A percentile compares a stretch with the other conserved stretches of the same genome.
phyloP scores from a whole-genome alignment of 2,329 filamentous ascomycete genomes.

The Fusarium cicatricum region DNA sequence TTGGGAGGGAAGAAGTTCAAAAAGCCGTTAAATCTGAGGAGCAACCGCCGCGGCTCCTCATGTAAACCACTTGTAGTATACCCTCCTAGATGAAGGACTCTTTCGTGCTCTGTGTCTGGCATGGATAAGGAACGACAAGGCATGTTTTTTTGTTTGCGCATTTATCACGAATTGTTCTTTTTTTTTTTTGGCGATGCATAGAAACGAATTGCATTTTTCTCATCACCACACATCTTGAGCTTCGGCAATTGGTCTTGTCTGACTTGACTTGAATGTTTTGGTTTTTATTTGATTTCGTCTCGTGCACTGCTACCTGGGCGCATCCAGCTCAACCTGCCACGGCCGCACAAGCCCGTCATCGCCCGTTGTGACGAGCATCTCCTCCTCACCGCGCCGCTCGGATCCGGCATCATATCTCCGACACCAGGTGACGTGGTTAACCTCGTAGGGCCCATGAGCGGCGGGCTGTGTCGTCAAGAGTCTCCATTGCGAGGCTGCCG shows the following conservation, averaged over 20 bases:
- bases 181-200: slow-evolving; percentile 14
- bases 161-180: slow-evolving; percentile 9
- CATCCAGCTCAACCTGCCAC: slow-evolving; percentile 68
- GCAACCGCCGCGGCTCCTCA: slow-evolving; percentile 33
- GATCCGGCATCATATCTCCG: slow-evolving; percentile 73
- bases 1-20: slow-evolving; percentile 36
- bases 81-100: slow-evolving; percentile 42
- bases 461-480: slow-evolving; percentile 73
- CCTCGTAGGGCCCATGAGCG: slow-evolving; percentile 90
- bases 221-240: neutral
- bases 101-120: slow-evolving; percentile 33
- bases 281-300: slow-evolving; percentile 4
- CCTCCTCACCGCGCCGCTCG: slow-evolving; percentile 68
- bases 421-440: slow-evolving; percentile 94
- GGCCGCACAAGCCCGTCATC: slow-evolving; percentile 90
- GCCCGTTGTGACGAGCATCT: slow-evolving; percentile 89
- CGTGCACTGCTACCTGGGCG: slow-evolving; percentile 18
- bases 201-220: neutral
- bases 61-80: slow-evolving; percentile 48
- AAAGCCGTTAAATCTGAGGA: slow-evolving; percentile 36
- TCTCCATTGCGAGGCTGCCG: slow-evolving; percentile 68
- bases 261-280: neutral
- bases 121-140: slow-evolving; percentile 40
- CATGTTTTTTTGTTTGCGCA: slow-evolving; percentile 32
- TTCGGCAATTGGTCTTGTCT: neutral